Percentiles rank a stretch among this genome's conserved stretches.
phyloP scores from a whole-genome alignment of 192 early-diverging fungal species.

The Anaeromyces robustus region DNA sequence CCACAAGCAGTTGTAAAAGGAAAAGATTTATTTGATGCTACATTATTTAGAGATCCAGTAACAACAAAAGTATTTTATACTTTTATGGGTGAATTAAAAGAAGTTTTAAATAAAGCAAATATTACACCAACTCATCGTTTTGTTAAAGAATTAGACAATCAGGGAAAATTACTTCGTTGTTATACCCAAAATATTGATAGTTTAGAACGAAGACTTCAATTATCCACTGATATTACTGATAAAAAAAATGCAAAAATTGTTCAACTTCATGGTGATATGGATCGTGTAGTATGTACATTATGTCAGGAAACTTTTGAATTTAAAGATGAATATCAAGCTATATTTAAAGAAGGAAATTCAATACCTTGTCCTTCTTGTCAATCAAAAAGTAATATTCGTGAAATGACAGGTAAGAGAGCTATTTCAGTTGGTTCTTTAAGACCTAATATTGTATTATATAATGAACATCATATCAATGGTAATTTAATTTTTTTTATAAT shows the following conservation, averaged over 20 bases:
- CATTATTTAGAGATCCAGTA: conserved; percentile 49
- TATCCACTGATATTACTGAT: conserved; percentile 9
- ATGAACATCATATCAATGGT: conserved; percentile 71
- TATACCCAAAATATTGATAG: conserved; percentile 98
- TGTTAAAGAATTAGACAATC: conserved; percentile 55
- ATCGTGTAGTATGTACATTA: conserved; percentile 70
- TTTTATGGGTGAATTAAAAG: conserved; percentile 77
- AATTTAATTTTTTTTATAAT: neutral
- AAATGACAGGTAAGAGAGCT: conserved; percentile 58
- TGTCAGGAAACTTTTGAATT: conserved; percentile 61
- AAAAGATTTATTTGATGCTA: conserved; percentile 73
- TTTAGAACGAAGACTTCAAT: conserved; percentile 58
- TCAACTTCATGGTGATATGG: conserved; percentile 82
- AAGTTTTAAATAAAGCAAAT: conserved; percentile 48
- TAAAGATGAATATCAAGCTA: conserved; percentile 25
- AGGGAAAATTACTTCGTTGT: conserved; percentile 65
- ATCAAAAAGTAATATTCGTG: conserved; percentile 24
- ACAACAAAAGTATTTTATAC: conserved; percentile 52
- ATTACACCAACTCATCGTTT: conserved; percentile 77
- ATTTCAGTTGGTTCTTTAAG: conserved; percentile 60
- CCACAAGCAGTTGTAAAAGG: conserved; percentile 54
- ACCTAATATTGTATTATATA: conserved; percentile 91
- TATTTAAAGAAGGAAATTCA: conserved; percentile 57
- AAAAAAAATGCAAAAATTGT: conserved; percentile 54
- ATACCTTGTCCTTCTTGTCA: conserved; percentile 45